Percentiles rank a stretch among this genome's conserved stretches.
Conservation (phyloP, 1,284 basidiomycete species). For the Puccinia horiana region DNA sequence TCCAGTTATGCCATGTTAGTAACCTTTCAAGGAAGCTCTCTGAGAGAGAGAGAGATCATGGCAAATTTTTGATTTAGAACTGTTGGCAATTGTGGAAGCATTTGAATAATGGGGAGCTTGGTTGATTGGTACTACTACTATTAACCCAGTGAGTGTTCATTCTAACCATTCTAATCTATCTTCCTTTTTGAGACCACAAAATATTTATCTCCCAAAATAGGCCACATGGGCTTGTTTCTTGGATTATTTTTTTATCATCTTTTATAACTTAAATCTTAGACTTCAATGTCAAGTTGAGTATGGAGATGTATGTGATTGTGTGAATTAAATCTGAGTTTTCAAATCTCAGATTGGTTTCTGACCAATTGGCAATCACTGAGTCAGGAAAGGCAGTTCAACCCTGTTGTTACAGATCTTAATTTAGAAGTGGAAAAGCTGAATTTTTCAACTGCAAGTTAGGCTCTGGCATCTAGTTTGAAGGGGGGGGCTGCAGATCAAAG, state of each 20-base stretch:
- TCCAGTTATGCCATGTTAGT: not conserved
- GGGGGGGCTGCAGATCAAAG: no score
- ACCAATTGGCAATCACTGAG: no score
- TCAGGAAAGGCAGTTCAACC: no score
- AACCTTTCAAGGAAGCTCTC: conserved; percentile 37
- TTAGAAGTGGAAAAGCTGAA: no score
- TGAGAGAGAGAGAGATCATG: not conserved
- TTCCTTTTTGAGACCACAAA: conserved; percentile 1
- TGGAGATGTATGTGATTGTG: no score
- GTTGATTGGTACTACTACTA: not conserved
- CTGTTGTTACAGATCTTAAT: no score
- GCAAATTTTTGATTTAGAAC: conserved; percentile 35
- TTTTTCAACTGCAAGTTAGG: no score
- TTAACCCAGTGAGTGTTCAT: conserved; percentile 1
- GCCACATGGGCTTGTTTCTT: conserved; percentile 4
- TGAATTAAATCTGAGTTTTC: no score
- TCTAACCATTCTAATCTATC: conserved; percentile 26
- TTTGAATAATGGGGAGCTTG: conserved; percentile 15
- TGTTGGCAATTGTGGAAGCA: not conserved
- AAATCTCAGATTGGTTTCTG: no score
- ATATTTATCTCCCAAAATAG: conserved; percentile 13
- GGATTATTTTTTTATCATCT: not conserved
- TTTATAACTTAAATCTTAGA: no score
- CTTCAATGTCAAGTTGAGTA: no score
- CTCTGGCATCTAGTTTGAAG: no score